These are phyloP conservation scores for Adansonia madagascariensis DNA, from an alignment of 441 rosid species.

Conservation along the genomic window DNA sequence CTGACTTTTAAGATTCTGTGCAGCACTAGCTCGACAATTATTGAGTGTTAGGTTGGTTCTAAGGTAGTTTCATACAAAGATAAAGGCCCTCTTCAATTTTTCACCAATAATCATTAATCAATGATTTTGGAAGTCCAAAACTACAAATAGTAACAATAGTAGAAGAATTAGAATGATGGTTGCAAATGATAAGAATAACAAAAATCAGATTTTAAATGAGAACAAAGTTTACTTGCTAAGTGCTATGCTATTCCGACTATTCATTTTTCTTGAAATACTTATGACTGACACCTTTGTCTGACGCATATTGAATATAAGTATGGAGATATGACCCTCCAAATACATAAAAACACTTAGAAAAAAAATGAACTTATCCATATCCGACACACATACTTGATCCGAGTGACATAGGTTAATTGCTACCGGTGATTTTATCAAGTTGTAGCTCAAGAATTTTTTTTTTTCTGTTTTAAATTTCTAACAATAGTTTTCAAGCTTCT, in stretches of 20 bases:
- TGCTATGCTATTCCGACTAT: neutral
- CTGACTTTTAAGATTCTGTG: slow-evolving; percentile 9
- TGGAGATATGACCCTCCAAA: too few species aligned
- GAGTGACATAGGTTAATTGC: too few species aligned
- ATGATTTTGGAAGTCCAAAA: slow-evolving; percentile 1
- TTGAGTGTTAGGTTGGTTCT: slow-evolving; percentile 18
- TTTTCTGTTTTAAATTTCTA: neutral
- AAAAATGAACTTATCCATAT: too few species aligned
- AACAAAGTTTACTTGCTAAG: neutral
- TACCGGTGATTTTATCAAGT: too few species aligned
- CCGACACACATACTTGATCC: too few species aligned
- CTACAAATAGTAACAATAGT: neutral
- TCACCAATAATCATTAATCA: neutral
- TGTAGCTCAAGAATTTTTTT: neutral
- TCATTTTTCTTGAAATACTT: too few species aligned
- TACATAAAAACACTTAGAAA: too few species aligned
- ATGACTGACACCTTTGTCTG: too few species aligned
- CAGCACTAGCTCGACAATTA: slow-evolving; percentile 31
- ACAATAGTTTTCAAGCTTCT: slow-evolving; percentile 13
- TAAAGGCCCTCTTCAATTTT: neutral
- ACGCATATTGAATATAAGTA: too few species aligned
- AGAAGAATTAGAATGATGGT: neutral
- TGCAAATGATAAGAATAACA: too few species aligned
- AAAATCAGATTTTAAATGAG: too few species aligned
- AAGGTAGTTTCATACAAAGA: neutral